These are phyloP conservation scores for Globisporangium middletonii DNA, from an alignment of 352 stramenopile genomes.

Conservation along the genomic window DNA sequence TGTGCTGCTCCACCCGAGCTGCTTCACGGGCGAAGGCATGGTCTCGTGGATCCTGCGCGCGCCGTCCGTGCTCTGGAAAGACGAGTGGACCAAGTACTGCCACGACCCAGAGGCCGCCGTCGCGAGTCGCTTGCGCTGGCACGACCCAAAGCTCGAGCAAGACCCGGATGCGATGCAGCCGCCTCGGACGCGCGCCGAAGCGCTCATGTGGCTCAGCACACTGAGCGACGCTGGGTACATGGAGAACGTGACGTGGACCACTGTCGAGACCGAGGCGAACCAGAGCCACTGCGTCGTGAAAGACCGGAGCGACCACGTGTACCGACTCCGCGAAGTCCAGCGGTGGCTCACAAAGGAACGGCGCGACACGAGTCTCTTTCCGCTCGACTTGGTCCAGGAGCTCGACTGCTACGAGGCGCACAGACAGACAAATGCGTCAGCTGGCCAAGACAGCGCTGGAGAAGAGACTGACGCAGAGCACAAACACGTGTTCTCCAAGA, in stretches of 20 bases:
- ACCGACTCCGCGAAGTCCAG: slow-evolving; percentile 50
- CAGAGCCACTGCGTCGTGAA: slow-evolving; percentile 42
- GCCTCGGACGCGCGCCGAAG: slow-evolving; percentile 21
- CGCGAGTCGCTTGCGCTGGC: slow-evolving; percentile 31
- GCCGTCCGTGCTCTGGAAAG: slow-evolving; percentile 40
- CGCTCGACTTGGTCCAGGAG: slow-evolving; percentile 58
- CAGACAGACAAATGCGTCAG: not conserved
- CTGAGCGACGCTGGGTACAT: slow-evolving; percentile 55
- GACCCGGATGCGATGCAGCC: slow-evolving; percentile 51
- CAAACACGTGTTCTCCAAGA: slow-evolving; percentile 44
- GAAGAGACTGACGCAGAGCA: not conserved
- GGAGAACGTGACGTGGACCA: slow-evolving; percentile 32
- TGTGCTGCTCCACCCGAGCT: slow-evolving; percentile 29
- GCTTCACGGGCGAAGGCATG: slow-evolving; percentile 62
- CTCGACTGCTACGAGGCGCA: slow-evolving; percentile 34
- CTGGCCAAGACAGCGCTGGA: too few species aligned
- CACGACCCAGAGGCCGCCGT: slow-evolving; percentile 16
- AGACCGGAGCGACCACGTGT: slow-evolving; percentile 37
- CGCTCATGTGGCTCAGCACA: slow-evolving; percentile 49
- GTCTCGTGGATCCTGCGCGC: slow-evolving; percentile 47
- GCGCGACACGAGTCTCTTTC: slow-evolving; percentile 39
- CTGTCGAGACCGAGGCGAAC: slow-evolving; percentile 16
- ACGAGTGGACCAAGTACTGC: slow-evolving; percentile 51
- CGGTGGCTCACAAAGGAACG: slow-evolving; percentile 31
- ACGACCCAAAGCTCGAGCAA: slow-evolving; percentile 17